Evolutionary conservation across 768 basidiomycete species (phyloP).

Genomic region (Calocybe gangraenosa): DNA sequence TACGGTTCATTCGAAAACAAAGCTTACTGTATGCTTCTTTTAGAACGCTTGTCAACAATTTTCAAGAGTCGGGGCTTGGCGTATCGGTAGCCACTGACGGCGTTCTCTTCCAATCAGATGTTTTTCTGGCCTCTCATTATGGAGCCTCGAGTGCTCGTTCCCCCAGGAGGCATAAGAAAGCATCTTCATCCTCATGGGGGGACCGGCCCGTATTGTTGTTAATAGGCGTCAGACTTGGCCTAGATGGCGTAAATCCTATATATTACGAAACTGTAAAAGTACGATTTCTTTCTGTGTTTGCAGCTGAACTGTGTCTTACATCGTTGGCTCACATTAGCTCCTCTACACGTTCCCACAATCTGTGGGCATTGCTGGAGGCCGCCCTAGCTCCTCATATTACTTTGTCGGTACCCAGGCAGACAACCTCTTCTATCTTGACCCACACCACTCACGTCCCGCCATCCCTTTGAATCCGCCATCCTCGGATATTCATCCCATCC

Average conservation of each 20-base stretch:
- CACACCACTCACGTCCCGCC: constrained; percentile 74
- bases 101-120: constrained; percentile 80
- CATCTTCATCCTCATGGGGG: constrained; percentile 55
- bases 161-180: constrained; percentile 22
- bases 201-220: constrained; percentile 81
- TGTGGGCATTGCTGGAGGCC: constrained; percentile 93
- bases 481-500: constrained; percentile 8
- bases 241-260: constrained; percentile 93
- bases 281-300: not conserved
- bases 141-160: constrained; percentile 23
- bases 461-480: constrained; percentile 58
- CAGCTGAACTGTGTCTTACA: not conserved
- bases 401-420: constrained; percentile 93
- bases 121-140: constrained; percentile 70
- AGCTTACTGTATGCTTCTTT: not conserved
- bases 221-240: constrained; percentile 80
- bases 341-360: constrained; percentile 93
- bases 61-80: constrained; percentile 75
- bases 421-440: constrained; percentile 80
- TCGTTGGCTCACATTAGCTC: constrained; percentile 39
- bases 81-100: constrained; percentile 83
- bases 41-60: constrained; percentile 74
- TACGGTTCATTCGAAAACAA: constrained; percentile 1
- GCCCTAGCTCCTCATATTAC: constrained; percentile 97
- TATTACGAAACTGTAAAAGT: constrained; percentile 79